Evolutionary conservation across 2,329 filamentous ascomycete genomes (phyloP), one percentile per base, ranked within the genome.

Genomic region (Teratosphaeria pseudoeucalypti): DNA sequence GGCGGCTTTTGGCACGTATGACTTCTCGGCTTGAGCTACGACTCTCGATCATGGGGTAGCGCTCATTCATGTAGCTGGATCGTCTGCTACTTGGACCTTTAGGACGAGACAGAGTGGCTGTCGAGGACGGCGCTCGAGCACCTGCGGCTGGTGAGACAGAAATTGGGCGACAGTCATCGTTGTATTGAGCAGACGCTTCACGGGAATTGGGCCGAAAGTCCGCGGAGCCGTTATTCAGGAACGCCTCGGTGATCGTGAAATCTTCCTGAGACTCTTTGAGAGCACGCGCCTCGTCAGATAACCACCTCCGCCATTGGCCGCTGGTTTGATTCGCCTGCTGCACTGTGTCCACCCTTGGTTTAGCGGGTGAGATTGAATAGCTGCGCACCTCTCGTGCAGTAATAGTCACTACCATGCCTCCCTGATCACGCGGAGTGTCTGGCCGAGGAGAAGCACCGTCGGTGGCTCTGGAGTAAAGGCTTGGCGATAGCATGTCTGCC

Each of bases 251-350:
- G 12, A 63, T 53, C 26, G 49, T 60, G n/a, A 63, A 56, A 43
- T 53, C 60, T 23, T 60, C 62, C n/a, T 27, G 19, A 9, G 26
- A 56, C 29, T 37, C 26, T 34, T 70, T 70, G 26, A 77, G 70
- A 12, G 73, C 72, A 1, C 71, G 72, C 27, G 79, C 71, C 61
- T 79, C 77, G 56, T 75, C 72, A 2, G 74, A 76, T 2, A 79
- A 65, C 77, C 77, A 79, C 11, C 71, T 71, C 37, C 74, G 76
- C 77, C 77, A 79, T 43, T 79, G 77, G 34, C 68, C 67, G 63
- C 77, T 78, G 66, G 73, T 56, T 64, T 70, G 26, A 63, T 63
- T 12, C 63, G 70, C 29, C 63, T 62, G 12, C 11, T 55, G 54
- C 27, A 58, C 53, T 34, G 55, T 55, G 19, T 55, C 19, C 4